These are phyloP conservation scores for Komagataella phaffii DNA, from an alignment of 805 yeast species.

Conservation along the genomic window DNA sequence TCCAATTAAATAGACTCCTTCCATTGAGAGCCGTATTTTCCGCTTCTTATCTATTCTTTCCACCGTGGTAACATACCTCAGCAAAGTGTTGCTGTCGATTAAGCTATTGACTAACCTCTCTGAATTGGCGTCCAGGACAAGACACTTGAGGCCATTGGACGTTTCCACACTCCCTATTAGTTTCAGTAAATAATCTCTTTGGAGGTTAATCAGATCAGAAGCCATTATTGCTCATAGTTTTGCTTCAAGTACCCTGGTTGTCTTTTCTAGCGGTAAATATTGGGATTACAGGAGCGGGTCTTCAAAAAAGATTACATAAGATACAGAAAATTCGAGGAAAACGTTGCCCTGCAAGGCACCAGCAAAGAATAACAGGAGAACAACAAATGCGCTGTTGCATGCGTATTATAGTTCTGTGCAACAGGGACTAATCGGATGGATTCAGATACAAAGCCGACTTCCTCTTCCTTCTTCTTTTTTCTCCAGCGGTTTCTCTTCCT, in stretches of 20 bases:
- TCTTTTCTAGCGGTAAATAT: background rate
- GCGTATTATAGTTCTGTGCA: background rate
- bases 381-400: background rate
- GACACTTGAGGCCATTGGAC: background rate
- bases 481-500: background rate
- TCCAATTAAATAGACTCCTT: slow-evolving; percentile 70
- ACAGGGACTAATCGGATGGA: background rate
- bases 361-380: no score
- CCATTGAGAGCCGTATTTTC: background rate
- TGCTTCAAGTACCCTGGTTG: background rate
- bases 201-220: background rate
- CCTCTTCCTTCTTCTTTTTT: background rate
- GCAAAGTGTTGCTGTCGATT: slow-evolving; percentile 1
- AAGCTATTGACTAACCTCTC: background rate
- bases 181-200: background rate
- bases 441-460: background rate
- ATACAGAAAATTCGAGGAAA: background rate
- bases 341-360: background rate
- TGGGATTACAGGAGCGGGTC: no score
- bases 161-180: background rate
- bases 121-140: slow-evolving; percentile 1
- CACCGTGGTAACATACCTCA: background rate
- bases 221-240: background rate
- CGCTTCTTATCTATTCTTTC: slow-evolving; percentile 1
- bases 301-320: background rate